Base-by-base conservation (phyloP, 2,329 filamentous ascomycete genomes). In the Elsinoe perseae region DNA sequence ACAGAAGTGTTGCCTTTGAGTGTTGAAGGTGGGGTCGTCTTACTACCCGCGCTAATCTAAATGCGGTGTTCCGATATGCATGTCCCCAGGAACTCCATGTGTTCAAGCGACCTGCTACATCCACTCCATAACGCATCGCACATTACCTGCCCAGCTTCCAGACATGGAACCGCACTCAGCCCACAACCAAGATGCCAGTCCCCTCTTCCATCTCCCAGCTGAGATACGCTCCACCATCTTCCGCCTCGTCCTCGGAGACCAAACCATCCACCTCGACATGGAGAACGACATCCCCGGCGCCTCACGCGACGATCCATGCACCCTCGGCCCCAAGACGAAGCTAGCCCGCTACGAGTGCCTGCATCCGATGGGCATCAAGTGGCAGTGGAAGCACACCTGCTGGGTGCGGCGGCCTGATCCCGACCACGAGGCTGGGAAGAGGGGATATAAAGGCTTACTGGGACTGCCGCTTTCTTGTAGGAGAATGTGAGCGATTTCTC, bases 251-350 rank as follows among this genome's bases (percentile, higher is more conserved):
- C 30, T 52, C 10, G 48, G 48, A 5, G 10, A 14, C 2, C n/a
- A 34, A 6, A 52, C n/a, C 5, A n/a, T 52, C 2, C 48, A 52
- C 25, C 28, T 52, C 20, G 48, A 52, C 18, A 52, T 50, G 44
- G 25, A 16, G 40, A n/a, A 44, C 12, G 44, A 32, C 16, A 27
- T 32, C 8, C 44, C 25, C 2, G 44, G 28, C 12, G 3, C 8
- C 3, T 21, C n/a, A 14, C 16, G 25, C 9, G 44, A 50, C 10
- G 44, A 32, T 14, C 12, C 16, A 18, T 5, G 10, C 16, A 18
- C 16, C 9, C 25, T 27, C 10, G 25, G 25, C 9, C 12, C 14
- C n/a, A 27, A 25, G 12, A 50, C 44, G 6, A 50, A 30, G 14
- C 23, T 50, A 1, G 25, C 8, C 14, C 30, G 44, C 4, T 50